phyloP scores from a whole-genome alignment of 192 early-diverging fungal species.

The Umbelopsis sp. region DNA sequence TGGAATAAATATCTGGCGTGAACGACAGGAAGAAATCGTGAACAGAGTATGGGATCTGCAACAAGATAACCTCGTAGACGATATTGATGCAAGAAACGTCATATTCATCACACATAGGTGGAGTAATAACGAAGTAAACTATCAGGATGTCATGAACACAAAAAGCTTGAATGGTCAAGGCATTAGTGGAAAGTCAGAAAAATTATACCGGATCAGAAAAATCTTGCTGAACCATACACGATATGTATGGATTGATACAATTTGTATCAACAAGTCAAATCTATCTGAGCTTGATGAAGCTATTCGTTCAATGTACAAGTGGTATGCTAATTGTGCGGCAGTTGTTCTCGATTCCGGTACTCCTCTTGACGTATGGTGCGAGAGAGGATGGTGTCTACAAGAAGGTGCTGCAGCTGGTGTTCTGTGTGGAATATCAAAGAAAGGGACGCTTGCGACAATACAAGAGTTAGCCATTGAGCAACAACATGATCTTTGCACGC shows the following conservation, averaged over 20 bases:
- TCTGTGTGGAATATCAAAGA: neutral
- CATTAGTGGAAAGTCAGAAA: neutral
- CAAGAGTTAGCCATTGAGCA: neutral
- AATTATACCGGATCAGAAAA: neutral
- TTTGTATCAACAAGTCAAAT: neutral
- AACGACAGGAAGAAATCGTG: neutral
- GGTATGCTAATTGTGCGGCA: neutral
- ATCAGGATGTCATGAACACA: neutral
- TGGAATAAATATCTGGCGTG: neutral
- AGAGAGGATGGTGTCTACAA: neutral
- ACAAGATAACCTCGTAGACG: neutral
- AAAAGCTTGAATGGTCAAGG: neutral
- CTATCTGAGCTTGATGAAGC: neutral
- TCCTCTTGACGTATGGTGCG: neutral
- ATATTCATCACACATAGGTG: neutral
- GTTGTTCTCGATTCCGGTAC: neutral
- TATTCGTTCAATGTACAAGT: neutral
- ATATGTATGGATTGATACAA: neutral
- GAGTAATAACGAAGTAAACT: neutral
- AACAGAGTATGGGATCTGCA: neutral
- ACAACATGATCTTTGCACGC: neutral
- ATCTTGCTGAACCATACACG: neutral
- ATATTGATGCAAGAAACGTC: neutral
- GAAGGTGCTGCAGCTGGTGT: neutral
- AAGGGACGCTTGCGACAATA: neutral